Evolutionary conservation across 2,329 filamentous ascomycete genomes (phyloP), one percentile per base, ranked within the genome.

Genomic region (Fusarium bactridioides): DNA sequence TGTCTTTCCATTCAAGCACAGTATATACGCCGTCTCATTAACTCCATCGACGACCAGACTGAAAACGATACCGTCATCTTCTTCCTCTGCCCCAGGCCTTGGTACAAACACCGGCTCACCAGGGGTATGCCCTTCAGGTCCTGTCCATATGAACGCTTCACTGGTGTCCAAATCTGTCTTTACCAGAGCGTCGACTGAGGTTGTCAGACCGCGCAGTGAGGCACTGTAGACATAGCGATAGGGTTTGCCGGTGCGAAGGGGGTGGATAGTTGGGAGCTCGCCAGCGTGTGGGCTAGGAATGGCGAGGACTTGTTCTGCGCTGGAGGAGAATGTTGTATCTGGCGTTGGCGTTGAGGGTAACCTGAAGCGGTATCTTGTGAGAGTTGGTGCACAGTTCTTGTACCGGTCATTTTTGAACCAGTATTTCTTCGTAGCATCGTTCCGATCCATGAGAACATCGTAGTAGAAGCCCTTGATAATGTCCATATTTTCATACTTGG

Each of bases 401-500:
- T 80, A 78, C 6, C 80, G 79, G 4, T 81, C 80, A 16, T 84
- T 79, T 19, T 84, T 79, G n/a, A 80, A 76, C 80, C 82, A 85
- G 66, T 83, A 86, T 25, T 79, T 82, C 65, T 79, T 77, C 3
- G 84, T 82, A 1, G 85, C 85, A 11, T 82, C 83, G 35, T 89
- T 77, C 5, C 84, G 84, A 57, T 89, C 85, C 19, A 91, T 81
- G 7, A 94, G 78, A 43, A 92, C 88, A 55, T 93, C 87, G 79
- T 94, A 91, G 82, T 94, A 94, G 68, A 94, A 88, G 12, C 83
- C 83, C 33, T 89, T 85, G 41, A 96, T 82, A 21, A 94, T 84
- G 64, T 93, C 90, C 1, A 88, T 81, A 57, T 88, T 91, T 0
- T 88, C 84, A 76, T 92, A 94, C 57, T 88, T 83, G 35, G 90